These are phyloP conservation scores for Kodamaea sp. DNA, from an alignment of 1,139 yeast genomes.

Conservation along the genomic window DNA sequence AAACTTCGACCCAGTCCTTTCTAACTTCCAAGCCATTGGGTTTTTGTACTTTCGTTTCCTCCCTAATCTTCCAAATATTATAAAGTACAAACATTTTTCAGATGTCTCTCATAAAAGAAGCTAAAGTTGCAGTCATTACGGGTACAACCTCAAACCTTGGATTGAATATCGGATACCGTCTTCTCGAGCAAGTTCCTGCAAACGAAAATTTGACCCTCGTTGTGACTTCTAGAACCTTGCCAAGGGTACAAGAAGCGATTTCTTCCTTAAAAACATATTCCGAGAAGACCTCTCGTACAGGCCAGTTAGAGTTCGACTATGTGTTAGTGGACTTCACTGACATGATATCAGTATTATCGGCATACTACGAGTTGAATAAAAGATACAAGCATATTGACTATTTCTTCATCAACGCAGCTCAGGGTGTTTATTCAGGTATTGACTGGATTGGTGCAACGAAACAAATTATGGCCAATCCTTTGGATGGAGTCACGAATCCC, in stretches of 20 bases:
- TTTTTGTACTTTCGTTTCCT: too few relatives aligned
- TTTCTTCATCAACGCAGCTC: constrained; percentile 85
- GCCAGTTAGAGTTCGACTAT: constrained; percentile 79
- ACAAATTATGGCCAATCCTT: constrained; percentile 64
- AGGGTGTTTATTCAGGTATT: constrained; percentile 81
- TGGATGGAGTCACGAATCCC: constrained; percentile 82
- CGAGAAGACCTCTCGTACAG: constrained; percentile 33
- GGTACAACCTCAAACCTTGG: constrained; percentile 75
- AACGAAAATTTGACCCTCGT: constrained; percentile 67
- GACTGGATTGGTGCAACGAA: constrained; percentile 78
- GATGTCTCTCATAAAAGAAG: constrained; percentile 20
- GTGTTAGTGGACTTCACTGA: constrained; percentile 83
- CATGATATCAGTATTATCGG: constrained; percentile 81
- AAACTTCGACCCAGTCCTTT: too few relatives aligned
- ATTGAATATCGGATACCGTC: constrained; percentile 75
- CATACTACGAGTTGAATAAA: constrained; percentile 66
- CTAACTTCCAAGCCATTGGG: too few relatives aligned
- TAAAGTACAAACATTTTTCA: too few relatives aligned
- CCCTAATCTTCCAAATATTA: too few relatives aligned
- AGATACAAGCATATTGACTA: constrained; percentile 71
- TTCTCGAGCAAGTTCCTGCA: constrained; percentile 59
- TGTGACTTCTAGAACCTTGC: constrained; percentile 85
- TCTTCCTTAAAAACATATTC: constrained; percentile 56
- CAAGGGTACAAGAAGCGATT: constrained; percentile 80
- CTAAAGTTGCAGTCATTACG: constrained; percentile 45